Conservation (phyloP, 257 asterid genomes). For the Solanum habrochaites region DNA sequence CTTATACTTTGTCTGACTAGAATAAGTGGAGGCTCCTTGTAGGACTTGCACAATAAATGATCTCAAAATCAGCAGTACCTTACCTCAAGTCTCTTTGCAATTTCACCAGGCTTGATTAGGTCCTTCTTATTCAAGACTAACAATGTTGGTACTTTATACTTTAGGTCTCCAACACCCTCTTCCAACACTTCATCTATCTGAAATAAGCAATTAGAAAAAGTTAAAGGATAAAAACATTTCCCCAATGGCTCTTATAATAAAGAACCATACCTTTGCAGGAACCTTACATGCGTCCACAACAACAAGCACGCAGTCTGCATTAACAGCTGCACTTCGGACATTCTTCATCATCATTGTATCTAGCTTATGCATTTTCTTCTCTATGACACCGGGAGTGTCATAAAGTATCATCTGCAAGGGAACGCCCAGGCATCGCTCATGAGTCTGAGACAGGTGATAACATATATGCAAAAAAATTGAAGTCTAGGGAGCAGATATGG, state of each 20-base stretch:
- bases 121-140: slow-evolving; percentile 92
- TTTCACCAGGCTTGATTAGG: slow-evolving; percentile 94
- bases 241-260: neutral
- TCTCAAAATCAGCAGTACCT: neutral
- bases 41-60: neutral
- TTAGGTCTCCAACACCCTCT: slow-evolving; percentile 58
- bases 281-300: slow-evolving; percentile 83
- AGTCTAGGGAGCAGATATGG: neutral
- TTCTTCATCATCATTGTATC: slow-evolving; percentile 97
- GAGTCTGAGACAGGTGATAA: neutral
- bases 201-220: neutral
- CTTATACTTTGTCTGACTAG: neutral
- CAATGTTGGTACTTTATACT: slow-evolving; percentile 55
- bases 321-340: slow-evolving; percentile 78
- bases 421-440: neutral
- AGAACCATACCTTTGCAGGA: slow-evolving; percentile 59
- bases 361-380: slow-evolving; percentile 92
- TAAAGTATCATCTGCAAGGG: slow-evolving; percentile 79
- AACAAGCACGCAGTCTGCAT: slow-evolving; percentile 82
- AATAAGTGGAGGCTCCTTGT: neutral
- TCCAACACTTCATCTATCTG: slow-evolving; percentile 85
- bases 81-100: slow-evolving; percentile 91
- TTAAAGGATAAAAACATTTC: neutral
- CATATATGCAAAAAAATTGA: neutral
- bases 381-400: slow-evolving; percentile 97